Conservation (phyloP, 2,329 filamentous ascomycete species). For the Magnaporthiopsis incrustans region DNA sequence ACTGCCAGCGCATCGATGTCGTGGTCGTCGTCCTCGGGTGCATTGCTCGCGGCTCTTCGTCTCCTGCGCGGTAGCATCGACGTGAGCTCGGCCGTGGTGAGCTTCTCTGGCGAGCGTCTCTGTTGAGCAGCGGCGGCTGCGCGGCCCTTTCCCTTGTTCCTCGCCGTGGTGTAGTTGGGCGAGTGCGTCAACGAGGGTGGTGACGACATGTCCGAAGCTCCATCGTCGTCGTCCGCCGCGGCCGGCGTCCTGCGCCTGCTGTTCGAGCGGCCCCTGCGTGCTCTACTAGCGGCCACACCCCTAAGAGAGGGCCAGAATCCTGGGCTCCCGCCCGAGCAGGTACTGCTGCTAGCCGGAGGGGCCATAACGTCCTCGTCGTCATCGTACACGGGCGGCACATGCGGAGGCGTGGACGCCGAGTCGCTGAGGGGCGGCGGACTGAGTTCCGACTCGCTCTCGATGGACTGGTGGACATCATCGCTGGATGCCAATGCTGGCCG, state of each 20-base stretch:
- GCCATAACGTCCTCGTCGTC: conserved; percentile 43
- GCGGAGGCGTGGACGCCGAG: conserved; percentile 11
- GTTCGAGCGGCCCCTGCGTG: conserved; percentile 16
- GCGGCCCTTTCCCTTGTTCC: conserved; percentile 20
- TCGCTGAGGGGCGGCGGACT: conserved; percentile 7
- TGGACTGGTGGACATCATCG: conserved; percentile 16
- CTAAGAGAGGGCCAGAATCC: conserved; percentile 45
- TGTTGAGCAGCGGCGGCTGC: conserved; percentile 15
- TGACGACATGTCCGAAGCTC: conserved; percentile 50
- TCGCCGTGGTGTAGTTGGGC: conserved; percentile 38
- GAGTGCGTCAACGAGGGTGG: conserved; percentile 61
- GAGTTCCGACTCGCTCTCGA: conserved; percentile 15
- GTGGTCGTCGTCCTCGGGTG: conserved; percentile 21
- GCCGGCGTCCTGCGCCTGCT: conserved; percentile 26
- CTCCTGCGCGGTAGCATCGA: conserved; percentile 46
- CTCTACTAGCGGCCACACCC: conserved; percentile 33
- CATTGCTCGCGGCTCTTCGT: conserved; percentile 22
- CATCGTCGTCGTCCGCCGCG: conserved; percentile 30
- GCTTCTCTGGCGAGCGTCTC: conserved; percentile 14
- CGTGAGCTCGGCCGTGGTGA: conserved; percentile 47
- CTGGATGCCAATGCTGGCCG: conserved; percentile 16
- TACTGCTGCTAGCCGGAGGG: conserved; percentile 45
- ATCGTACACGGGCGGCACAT: conserved; percentile 9
- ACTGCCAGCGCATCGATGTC: conserved; percentile 32
- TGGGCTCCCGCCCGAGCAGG: conserved; percentile 30